Percentiles rank a stretch among this genome's conserved stretches.
Conservation (phyloP, 2,329 filamentous ascomycete genomes). For the Emericellopsis cladophorae region DNA sequence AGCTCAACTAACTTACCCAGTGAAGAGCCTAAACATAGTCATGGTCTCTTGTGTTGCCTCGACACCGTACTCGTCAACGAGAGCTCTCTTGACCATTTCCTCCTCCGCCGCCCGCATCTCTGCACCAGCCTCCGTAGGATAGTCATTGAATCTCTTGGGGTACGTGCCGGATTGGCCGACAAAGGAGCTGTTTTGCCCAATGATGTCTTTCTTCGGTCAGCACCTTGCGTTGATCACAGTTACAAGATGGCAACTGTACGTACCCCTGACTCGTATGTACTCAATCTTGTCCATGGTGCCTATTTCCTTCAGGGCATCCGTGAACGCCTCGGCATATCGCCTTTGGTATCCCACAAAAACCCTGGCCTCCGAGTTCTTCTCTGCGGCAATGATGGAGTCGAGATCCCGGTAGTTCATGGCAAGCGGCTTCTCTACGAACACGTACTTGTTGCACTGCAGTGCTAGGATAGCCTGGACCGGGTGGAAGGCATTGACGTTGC, state of each 20-base stretch:
- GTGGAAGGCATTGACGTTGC: conserved; percentile 41
- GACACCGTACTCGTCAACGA: conserved; percentile 3
- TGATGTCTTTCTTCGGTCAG: conserved; percentile 5
- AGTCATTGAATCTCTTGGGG: conserved; percentile 25
- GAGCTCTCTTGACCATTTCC: conserved; percentile 2
- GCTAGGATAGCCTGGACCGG: conserved; percentile 36
- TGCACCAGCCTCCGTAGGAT: conserved; percentile 10
- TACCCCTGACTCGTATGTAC: conserved; percentile 33
- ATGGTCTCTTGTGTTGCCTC: neutral
- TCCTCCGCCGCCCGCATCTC: neutral
- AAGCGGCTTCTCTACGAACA: conserved; percentile 47
- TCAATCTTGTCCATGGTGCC: conserved; percentile 34
- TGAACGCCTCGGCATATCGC: conserved; percentile 44
- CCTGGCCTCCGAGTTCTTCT: conserved; percentile 24
- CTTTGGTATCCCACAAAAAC: conserved; percentile 51
- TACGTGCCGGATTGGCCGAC: conserved; percentile 29
- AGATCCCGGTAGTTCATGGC: conserved; percentile 33
- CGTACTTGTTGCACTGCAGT: conserved; percentile 38
- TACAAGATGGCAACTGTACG: neutral
- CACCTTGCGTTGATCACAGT: neutral
- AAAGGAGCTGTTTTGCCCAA: conserved; percentile 33
- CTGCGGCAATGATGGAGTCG: conserved; percentile 33
- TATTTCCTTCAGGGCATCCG: conserved; percentile 40
- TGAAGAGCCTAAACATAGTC: neutral
- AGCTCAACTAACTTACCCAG: no score